Evolutionary conservation across 225 moss, liverwort and hornwort species (phyloP), one percentile per base, ranked within the genome.

Genomic region (Sphagnum tenellum): DNA sequence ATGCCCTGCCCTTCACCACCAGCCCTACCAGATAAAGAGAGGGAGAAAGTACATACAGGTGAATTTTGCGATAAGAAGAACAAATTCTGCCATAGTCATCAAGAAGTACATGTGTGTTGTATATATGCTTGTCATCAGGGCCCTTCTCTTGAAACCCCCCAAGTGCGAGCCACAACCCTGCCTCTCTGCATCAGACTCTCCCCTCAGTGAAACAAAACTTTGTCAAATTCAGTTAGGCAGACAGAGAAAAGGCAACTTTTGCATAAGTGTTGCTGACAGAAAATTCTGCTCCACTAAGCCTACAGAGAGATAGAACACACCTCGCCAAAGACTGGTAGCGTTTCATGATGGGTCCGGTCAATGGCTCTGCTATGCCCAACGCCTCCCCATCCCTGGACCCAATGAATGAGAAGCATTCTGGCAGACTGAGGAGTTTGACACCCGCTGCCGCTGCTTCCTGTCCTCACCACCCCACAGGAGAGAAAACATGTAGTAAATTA

Each of bases 121-220:
- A 92, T 60, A 73, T 71, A 70, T 89, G 89, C 67, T 74, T 62
- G 52, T 75, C 77, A 64, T 98, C 92, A 59, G 80, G 83, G 48
- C 92, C 92, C 56, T 85, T 90, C 50, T 98, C 92, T 86, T 98
- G 96, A 79, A 98, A 92, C 0, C 96, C 96, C 44, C 96, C 96
- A 46, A 98, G 89, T 12, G 96, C 77, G 60, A 98, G 79, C 96
- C 96, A 98, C 62, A 98, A 64, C 49, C 90, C 81, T 77, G 90
- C 81, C 69, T 92, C 82, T 79, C 89, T 95, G 88, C 29, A 29
- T 86, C 64, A 75, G 75, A 78, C 64, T 45, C 76, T 67, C 71
- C 71, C 62, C 65, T 65, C 51, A 61, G 52, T 63, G 48, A 10
- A 45, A 50, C 10, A 63, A 12, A 45, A 29, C 29, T 29, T 29